phyloP scores from a whole-genome alignment of 768 basidiomycete genomes.

The Austroboletus festivus region DNA sequence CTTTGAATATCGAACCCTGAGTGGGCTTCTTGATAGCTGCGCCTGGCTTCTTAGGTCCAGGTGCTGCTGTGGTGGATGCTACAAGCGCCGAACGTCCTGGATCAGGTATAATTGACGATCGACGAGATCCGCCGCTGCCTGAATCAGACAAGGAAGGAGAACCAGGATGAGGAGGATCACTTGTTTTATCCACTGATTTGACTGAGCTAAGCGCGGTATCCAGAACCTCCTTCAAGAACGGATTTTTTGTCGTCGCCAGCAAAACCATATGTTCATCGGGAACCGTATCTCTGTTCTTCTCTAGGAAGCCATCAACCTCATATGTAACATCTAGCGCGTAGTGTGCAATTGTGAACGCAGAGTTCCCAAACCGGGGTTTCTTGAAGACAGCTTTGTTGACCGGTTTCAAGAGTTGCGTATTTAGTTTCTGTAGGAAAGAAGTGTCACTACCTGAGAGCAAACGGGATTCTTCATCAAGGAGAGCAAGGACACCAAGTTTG shows the following conservation, averaged over 20 bases:
- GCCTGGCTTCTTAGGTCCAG: slow-evolving; percentile 59
- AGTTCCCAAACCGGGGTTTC: slow-evolving; percentile 98
- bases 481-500: slow-evolving; percentile 88
- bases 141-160: slow-evolving; percentile 80
- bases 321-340: slow-evolving; percentile 98
- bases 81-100: slow-evolving; percentile 77
- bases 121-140: slow-evolving; percentile 71
- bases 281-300: slow-evolving; percentile 98
- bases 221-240: slow-evolving; percentile 92
- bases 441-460: slow-evolving; percentile 89
- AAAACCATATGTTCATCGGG: slow-evolving; percentile 96
- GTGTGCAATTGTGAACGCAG: slow-evolving; percentile 96
- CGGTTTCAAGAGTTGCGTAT: slow-evolving; percentile 79
- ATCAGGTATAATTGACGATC: slow-evolving; percentile 84
- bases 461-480: slow-evolving; percentile 97
- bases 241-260: slow-evolving; percentile 81
- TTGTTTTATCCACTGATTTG: slow-evolving; percentile 49
- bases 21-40: slow-evolving; percentile 87
- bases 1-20: slow-evolving; percentile 97
- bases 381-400: slow-evolving; percentile 90
- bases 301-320: slow-evolving; percentile 96
- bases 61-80: slow-evolving; percentile 39
- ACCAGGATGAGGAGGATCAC: slow-evolving; percentile 56
- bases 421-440: slow-evolving; percentile 91
- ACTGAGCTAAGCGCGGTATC: slow-evolving; percentile 82